Percentiles rank a stretch among this genome's conserved stretches.
phyloP scores from a whole-genome alignment of 805 yeast species.

The Jamesozyma piceae region DNA sequence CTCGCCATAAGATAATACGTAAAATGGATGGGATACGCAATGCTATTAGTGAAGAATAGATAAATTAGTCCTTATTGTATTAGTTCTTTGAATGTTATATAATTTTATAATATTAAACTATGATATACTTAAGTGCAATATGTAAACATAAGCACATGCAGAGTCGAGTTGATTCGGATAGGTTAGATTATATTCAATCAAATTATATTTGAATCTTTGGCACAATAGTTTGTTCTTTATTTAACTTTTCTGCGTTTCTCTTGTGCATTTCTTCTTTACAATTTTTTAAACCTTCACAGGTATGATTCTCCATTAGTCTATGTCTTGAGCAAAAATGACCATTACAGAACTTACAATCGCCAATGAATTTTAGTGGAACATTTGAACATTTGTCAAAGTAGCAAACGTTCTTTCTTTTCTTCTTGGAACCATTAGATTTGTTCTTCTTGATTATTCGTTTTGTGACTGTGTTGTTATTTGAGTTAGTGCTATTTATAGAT shows the following conservation, averaged over 20 bases:
- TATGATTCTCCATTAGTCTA: slow-evolving; percentile 75
- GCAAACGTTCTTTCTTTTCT: slow-evolving; percentile 36
- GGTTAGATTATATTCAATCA: too few species aligned
- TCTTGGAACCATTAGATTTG: slow-evolving; percentile 10
- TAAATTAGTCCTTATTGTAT: too few species aligned
- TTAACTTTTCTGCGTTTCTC: slow-evolving; percentile 73
- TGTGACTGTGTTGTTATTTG: background rate
- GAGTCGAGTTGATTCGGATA: too few species aligned
- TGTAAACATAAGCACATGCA: too few species aligned
- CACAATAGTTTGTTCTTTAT: slow-evolving; percentile 70
- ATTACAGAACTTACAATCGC: slow-evolving; percentile 75
- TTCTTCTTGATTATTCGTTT: slow-evolving; percentile 14
- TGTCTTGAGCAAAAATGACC: slow-evolving; percentile 85
- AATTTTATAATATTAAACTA: too few species aligned
- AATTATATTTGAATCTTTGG: slow-evolving; percentile 42
- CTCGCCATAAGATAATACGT: too few species aligned
- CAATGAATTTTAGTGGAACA: slow-evolving; percentile 56
- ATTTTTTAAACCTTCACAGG: slow-evolving; percentile 64
- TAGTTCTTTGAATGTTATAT: too few species aligned
- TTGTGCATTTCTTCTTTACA: slow-evolving; percentile 81
- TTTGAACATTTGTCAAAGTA: slow-evolving; percentile 51
- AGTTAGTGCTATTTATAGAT: background rate
- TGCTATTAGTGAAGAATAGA: too few species aligned
- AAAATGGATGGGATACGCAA: too few species aligned
- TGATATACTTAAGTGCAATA: too few species aligned